These are phyloP conservation scores for Mucor plumbeus DNA, from an alignment of 371 early-diverging fungal genomes.

Conservation along the genomic window DNA sequence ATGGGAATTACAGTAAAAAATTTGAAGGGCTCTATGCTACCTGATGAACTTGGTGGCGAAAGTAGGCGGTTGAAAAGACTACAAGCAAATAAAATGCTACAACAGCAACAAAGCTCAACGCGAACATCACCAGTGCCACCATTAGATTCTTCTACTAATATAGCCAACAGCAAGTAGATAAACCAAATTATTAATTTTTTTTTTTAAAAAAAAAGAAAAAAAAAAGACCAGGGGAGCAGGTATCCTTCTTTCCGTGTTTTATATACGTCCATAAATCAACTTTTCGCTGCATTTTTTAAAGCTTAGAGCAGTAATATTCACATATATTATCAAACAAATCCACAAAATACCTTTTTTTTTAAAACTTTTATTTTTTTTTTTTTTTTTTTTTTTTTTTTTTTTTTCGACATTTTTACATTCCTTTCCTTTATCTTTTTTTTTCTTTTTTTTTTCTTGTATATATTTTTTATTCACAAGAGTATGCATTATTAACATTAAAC, in stretches of 20 bases:
- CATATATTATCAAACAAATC: background rate
- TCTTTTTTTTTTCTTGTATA: background rate
- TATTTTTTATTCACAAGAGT: background rate
- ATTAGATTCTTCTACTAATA: background rate
- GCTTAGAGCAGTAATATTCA: constrained; percentile 5
- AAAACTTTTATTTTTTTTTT: constrained; percentile 5
- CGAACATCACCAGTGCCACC: background rate
- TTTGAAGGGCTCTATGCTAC: constrained; percentile 21
- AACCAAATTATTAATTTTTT: background rate
- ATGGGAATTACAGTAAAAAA: constrained; percentile 68
- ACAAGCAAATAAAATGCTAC: background rate
- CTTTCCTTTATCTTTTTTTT: background rate
- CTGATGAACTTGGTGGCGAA: background rate
- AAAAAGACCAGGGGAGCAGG: background rate
- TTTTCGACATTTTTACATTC: background rate
- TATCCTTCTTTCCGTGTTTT: constrained; percentile 7
- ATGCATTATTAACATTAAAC: background rate
- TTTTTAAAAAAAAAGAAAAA: background rate
- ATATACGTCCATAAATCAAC: background rate
- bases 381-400: constrained; percentile 1
- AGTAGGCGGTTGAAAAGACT: background rate
- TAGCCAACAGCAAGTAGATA: background rate
- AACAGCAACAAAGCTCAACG: background rate
- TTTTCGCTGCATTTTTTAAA: constrained; percentile 1
- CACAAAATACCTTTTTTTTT: constrained; percentile 7